phyloP scores from a whole-genome alignment of 345 rosid species.

The Aethionema arabicum region DNA sequence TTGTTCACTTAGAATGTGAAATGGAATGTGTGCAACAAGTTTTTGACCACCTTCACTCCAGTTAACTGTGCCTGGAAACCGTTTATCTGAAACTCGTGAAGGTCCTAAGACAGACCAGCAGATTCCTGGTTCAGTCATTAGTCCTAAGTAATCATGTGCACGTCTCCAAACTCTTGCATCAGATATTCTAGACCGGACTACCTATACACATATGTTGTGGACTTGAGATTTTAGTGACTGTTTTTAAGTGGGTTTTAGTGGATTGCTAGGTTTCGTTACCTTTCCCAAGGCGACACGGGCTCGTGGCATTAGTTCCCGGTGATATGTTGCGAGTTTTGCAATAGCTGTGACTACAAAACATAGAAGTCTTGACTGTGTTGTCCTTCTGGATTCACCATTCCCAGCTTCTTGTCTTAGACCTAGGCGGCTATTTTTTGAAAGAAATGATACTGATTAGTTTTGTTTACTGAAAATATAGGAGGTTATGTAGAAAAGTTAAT shows the following conservation, averaged over 20 bases:
- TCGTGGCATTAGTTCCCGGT: constrained; percentile 76
- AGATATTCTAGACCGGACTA: constrained; percentile 80
- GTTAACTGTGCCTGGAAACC: constrained; percentile 67
- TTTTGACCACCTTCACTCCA: constrained; percentile 76
- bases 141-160: constrained; percentile 83
- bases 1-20: constrained; percentile 78
- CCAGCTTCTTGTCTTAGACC: constrained; percentile 72
- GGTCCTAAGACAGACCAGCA: constrained; percentile 79
- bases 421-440: constrained; percentile 50
- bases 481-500: constrained; percentile 17
- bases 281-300: constrained; percentile 97
- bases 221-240: background rate
- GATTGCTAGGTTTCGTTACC: constrained; percentile 39
- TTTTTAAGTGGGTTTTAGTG: background rate
- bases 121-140: constrained; percentile 81
- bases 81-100: constrained; percentile 49
- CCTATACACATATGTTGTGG: constrained; percentile 39
- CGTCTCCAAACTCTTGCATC: constrained; percentile 81
- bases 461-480: constrained; percentile 7
- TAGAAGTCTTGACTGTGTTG: constrained; percentile 82
- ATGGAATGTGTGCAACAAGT: constrained; percentile 75
- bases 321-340: constrained; percentile 88
- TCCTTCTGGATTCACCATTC: constrained; percentile 45
- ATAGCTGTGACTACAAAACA: constrained; percentile 95
- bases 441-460: background rate